These are phyloP conservation scores for Saraca asoca DNA, from an alignment of 331 rosid species.

Conservation along the genomic window DNA sequence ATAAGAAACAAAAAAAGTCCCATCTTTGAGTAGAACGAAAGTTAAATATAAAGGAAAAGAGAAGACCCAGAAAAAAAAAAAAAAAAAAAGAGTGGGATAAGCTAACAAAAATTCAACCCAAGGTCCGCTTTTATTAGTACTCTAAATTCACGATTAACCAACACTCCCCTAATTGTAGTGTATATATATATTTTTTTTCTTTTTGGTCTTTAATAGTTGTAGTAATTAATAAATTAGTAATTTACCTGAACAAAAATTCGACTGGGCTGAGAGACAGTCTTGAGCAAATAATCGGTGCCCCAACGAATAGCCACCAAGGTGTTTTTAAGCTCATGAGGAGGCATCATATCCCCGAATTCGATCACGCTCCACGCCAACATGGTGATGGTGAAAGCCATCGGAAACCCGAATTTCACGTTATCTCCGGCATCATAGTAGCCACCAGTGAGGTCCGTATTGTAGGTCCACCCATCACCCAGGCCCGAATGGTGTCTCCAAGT, in stretches of 20 bases:
- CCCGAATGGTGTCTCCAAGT: constrained; percentile 74
- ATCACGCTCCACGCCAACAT: constrained; percentile 90
- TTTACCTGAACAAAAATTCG: constrained; percentile 88
- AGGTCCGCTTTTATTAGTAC: neutral
- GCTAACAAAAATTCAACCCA: neutral
- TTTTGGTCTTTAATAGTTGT: too few species aligned
- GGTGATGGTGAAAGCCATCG: constrained; percentile 93
- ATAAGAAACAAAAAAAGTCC: too few species aligned
- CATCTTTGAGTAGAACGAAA: too few species aligned
- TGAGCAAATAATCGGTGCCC: constrained; percentile 86
- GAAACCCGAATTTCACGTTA: constrained; percentile 80
- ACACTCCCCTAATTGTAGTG: too few species aligned
- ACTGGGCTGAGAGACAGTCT: constrained; percentile 76
- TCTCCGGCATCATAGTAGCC: constrained; percentile 98
- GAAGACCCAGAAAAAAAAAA: too few species aligned
- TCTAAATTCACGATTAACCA: constrained; percentile 13
- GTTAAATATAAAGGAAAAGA: too few species aligned
- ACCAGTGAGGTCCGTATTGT: constrained; percentile 75
- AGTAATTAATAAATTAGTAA: too few species aligned
- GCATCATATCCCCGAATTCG: constrained; percentile 86
- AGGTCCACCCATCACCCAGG: constrained; percentile 75
- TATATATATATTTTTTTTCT: too few species aligned
- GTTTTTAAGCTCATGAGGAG: constrained; percentile 55
- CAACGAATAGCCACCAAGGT: constrained; percentile 75
- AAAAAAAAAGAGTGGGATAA: neutral